A percentile compares a stretch with the other conserved stretches of the same genome.
These are phyloP conservation scores for Brassica napus DNA, from an alignment of 345 rosid genomes.

Conservation along the genomic window DNA sequence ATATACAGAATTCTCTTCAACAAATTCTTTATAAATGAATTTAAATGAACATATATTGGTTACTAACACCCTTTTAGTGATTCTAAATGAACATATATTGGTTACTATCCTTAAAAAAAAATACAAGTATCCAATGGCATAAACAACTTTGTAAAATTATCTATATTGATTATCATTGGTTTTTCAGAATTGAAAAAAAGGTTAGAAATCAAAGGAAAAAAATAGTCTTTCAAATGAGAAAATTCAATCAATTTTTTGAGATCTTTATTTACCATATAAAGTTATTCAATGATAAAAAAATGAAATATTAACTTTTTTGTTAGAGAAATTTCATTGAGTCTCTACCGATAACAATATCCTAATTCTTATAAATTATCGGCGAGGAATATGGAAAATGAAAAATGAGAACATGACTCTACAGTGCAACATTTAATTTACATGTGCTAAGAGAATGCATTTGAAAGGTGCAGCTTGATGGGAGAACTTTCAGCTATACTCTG, in stretches of 20 bases:
- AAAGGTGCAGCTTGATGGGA: neutral
- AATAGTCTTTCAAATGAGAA: neutral
- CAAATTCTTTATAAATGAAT: no score
- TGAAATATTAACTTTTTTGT: neutral
- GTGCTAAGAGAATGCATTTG: neutral
- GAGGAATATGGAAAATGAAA: neutral
- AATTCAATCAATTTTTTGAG: neutral
- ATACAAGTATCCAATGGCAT: neutral
- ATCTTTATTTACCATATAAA: neutral
- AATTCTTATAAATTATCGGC: neutral
- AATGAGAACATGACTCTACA: neutral
- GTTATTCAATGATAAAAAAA: neutral
- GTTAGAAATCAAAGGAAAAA: neutral
- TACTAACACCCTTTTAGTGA: neutral
- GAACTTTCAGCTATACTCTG: no score
- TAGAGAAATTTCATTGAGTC: neutral
- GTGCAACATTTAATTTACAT: neutral
- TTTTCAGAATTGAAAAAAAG: neutral
- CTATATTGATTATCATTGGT: neutral
- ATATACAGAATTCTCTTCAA: neutral
- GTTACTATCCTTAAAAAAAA: neutral
- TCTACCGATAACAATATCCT: neutral
- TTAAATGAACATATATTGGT: neutral
- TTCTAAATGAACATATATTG: neutral
- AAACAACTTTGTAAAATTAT: neutral